These are phyloP conservation scores for Blepharisma undulans DNA, from an alignment of 169 alveolate species.

Conservation along the genomic window DNA sequence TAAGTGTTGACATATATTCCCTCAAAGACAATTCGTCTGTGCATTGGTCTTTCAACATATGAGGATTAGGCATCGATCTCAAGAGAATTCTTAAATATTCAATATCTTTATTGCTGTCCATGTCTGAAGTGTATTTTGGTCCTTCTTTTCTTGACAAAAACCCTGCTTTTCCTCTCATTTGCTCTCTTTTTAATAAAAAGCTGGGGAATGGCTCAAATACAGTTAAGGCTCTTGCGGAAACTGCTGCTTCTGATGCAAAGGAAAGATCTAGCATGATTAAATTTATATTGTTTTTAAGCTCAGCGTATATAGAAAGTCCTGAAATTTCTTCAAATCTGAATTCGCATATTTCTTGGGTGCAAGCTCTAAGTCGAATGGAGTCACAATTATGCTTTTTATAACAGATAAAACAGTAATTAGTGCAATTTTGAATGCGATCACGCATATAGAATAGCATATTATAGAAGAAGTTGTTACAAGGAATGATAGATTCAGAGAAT, in stretches of 20 bases:
- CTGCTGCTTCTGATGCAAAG: slow-evolving; percentile 44
- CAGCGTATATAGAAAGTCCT: slow-evolving; percentile 54
- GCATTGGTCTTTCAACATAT: not conserved
- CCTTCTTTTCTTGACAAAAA: slow-evolving; percentile 36
- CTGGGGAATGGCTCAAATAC: slow-evolving; percentile 69
- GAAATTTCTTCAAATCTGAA: slow-evolving; percentile 60
- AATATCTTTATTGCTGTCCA: slow-evolving; percentile 54
- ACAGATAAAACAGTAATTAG: slow-evolving; percentile 27
- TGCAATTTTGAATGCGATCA: slow-evolving; percentile 19
- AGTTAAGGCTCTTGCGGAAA: slow-evolving; percentile 42
- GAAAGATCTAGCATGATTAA: slow-evolving; percentile 43
- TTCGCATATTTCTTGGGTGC: slow-evolving; percentile 56
- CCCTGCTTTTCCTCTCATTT: slow-evolving; percentile 61
- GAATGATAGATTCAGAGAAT: slow-evolving; percentile 17
- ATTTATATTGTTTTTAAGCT: slow-evolving; percentile 31
- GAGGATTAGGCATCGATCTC: slow-evolving; percentile 34
- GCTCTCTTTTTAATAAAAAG: slow-evolving; percentile 49
- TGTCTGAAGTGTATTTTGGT: slow-evolving; percentile 30
- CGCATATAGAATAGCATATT: not conserved
- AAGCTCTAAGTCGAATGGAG: slow-evolving; percentile 49
- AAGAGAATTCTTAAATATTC: slow-evolving; percentile 35
- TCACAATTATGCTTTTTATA: slow-evolving; percentile 1
- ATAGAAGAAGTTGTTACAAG: slow-evolving; percentile 29
- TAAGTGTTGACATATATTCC: not conserved
- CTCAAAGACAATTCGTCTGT: slow-evolving; percentile 37